Conservation (phyloP, 2,329 filamentous ascomycete genomes). For the Spiromastix sp. region DNA sequence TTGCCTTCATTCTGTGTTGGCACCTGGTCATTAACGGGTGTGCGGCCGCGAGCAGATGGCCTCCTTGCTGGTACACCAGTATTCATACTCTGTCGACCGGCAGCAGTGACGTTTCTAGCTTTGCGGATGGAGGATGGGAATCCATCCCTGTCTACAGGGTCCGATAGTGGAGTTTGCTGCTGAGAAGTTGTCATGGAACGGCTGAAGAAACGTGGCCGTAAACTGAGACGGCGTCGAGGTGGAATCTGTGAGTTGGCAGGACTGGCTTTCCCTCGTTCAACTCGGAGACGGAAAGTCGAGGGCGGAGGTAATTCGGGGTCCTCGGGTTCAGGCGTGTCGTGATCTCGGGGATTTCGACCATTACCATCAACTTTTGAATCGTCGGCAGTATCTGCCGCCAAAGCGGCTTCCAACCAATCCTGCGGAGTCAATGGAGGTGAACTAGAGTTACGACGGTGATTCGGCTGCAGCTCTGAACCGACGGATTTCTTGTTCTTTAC, state of each 20-base stretch:
- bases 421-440: conserved; percentile 29
- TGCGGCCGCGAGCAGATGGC: no score
- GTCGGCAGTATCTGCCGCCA: conserved; percentile 13
- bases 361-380: no score
- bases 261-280: no score
- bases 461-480: neutral
- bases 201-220: conserved; percentile 27
- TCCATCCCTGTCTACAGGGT: conserved; percentile 18
- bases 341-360: no score
- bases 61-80: conserved; percentile 11
- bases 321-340: neutral
- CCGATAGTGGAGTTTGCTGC: conserved; percentile 17
- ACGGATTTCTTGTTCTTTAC: neutral
- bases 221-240: conserved; percentile 24
- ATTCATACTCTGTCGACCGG: conserved; percentile 7
- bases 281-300: no score
- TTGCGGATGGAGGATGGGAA: conserved; percentile 25
- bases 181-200: conserved; percentile 14
- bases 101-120: conserved; percentile 13
- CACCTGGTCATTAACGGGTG: no score
- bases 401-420: conserved; percentile 33
- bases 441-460: conserved; percentile 8
- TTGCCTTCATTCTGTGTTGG: no score
- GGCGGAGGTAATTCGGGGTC: conserved; percentile 3
- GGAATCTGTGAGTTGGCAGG: conserved; percentile 8